Evolutionary conservation across 148 eudicot species (phyloP).

Genomic region (Cornus kousa): DNA sequence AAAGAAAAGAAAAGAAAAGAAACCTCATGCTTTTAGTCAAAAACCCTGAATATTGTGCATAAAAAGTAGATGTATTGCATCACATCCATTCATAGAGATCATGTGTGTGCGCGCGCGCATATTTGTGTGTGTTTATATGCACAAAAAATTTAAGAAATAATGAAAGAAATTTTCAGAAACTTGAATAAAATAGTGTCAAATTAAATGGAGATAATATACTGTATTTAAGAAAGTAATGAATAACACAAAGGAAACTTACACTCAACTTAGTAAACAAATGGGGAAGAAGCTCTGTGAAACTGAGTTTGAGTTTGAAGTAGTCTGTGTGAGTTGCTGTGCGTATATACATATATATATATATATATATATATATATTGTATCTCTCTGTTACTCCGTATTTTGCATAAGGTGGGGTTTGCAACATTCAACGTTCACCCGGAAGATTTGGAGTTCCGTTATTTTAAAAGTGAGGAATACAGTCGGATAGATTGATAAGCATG

Average conservation of each 20-base stretch:
- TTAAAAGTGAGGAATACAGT: not conserved
- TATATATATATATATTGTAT: not conserved
- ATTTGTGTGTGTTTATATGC: no score
- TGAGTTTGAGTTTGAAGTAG: not conserved
- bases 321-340: not conserved
- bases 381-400: no score
- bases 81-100: not conserved
- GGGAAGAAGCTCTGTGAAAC: not conserved
- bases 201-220: not conserved
- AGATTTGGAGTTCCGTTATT: constrained; percentile 6
- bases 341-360: no score
- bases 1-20: no score
- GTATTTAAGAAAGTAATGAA: not conserved
- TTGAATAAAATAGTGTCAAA: no score
- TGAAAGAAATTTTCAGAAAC: no score
- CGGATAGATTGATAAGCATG: not conserved
- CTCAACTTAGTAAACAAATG: no score
- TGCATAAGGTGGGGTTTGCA: not conserved
- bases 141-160: no score
- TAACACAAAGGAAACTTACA: not conserved
- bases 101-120: no score
- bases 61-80: no score
- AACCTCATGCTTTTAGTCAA: no score
- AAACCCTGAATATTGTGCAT: not conserved
- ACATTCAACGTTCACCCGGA: not conserved